Percentiles rank a stretch among this genome's conserved stretches.
Conservation (phyloP, 73 alveolate genomes). For the Paramecium tetraurelia region DNA sequence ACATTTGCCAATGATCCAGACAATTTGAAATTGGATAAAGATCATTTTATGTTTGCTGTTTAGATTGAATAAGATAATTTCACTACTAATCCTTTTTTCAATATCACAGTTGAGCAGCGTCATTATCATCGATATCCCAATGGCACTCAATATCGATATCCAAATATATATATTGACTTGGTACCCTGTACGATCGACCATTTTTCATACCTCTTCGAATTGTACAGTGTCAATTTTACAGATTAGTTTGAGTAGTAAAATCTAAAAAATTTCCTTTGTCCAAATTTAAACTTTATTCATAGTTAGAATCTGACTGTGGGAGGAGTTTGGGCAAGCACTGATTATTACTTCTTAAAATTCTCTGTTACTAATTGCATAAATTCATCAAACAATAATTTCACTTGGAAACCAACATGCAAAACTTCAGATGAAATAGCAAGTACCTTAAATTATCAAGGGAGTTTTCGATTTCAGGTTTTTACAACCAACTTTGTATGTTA, state of each 20-base stretch:
- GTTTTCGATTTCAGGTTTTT: constrained; percentile 12
- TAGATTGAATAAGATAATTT: constrained; percentile 43
- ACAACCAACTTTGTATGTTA: constrained; percentile 1
- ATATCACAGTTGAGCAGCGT: constrained; percentile 47
- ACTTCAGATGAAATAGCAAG: neutral
- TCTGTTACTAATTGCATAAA: constrained; percentile 16
- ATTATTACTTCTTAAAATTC: constrained; percentile 28
- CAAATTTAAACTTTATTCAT: neutral
- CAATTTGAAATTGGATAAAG: neutral
- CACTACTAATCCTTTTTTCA: constrained; percentile 49
- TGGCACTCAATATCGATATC: constrained; percentile 11
- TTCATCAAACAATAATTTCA: neutral
- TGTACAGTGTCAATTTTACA: neutral
- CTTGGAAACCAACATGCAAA: constrained; percentile 53
- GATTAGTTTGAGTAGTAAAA: constrained; percentile 2
- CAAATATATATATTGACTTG: constrained; percentile 10
- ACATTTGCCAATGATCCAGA: neutral
- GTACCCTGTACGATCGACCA: constrained; percentile 52
- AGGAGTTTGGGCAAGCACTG: constrained; percentile 34
- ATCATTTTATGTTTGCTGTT: constrained; percentile 52
- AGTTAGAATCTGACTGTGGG: constrained; percentile 16
- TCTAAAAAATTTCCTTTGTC: constrained; percentile 46
- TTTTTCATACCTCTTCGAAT: neutral
- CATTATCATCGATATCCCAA: neutral
- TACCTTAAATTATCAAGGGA: neutral